Evolutionary conservation across 176 grass and related monocot species (phyloP).

Genomic region (Saccharum spontaneum): DNA sequence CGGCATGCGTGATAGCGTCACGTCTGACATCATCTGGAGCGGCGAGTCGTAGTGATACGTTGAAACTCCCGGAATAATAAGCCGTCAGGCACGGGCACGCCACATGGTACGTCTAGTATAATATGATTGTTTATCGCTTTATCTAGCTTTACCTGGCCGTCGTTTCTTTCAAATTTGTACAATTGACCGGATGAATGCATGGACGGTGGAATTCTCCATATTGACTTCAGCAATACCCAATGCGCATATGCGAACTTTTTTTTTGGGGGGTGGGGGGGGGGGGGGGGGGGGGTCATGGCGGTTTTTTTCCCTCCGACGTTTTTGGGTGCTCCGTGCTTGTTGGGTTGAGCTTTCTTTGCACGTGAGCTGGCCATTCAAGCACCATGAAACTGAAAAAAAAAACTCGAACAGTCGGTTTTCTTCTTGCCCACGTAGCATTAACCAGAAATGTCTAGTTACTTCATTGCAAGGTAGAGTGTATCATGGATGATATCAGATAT

Average conservation of each 20-base stretch:
- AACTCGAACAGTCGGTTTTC: not conserved
- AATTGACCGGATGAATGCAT: not conserved
- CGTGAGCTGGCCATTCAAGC: not conserved
- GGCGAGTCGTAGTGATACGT: conserved; percentile 36
- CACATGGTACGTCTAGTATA: too few relatives aligned
- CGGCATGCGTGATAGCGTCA: conserved; percentile 5
- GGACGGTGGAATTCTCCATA: not conserved
- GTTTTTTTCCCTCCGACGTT: not conserved
- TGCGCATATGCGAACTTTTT: too few relatives aligned
- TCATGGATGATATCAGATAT: not conserved
- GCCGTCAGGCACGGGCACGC: conserved; percentile 10
- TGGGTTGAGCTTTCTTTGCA: not conserved
- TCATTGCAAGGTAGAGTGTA: not conserved
- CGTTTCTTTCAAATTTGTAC: conserved; percentile 13
- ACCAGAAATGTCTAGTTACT: not conserved
- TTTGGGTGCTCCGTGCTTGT: not conserved
- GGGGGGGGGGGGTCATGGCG: not conserved
- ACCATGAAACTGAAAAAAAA: not conserved
- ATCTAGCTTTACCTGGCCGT: not conserved
- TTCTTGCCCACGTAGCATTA: not conserved
- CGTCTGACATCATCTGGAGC: not conserved
- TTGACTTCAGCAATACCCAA: not conserved
- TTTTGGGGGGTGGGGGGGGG: too few relatives aligned
- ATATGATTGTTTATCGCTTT: not conserved
- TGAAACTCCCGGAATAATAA: conserved; percentile 12